phyloP scores from a whole-genome alignment of 2,329 filamentous ascomycete species.

The Pseudogymnoascus verrucosus region DNA sequence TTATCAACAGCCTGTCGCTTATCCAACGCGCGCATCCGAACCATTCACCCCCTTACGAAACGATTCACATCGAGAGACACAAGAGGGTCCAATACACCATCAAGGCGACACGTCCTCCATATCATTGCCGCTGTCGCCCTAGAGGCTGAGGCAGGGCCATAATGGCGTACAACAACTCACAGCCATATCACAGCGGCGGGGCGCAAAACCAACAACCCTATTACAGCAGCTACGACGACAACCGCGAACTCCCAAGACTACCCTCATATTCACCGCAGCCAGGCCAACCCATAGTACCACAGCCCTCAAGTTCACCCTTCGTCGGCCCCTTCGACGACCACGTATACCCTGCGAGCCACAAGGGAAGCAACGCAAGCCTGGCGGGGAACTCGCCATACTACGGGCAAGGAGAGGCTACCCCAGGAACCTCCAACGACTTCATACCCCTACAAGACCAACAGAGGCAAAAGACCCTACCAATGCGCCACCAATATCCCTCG shows the following conservation, averaged over 20 bases:
- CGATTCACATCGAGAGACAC: not conserved
- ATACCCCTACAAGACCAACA: slow-evolving; percentile 50
- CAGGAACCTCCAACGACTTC: slow-evolving; percentile 36
- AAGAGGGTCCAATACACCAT: not conserved
- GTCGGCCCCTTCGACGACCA: slow-evolving; percentile 61
- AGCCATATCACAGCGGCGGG: slow-evolving; percentile 13
- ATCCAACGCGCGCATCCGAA: not conserved
- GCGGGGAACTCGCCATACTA: slow-evolving; percentile 49
- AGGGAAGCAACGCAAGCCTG: not conserved
- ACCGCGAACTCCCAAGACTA: slow-evolving; percentile 7
- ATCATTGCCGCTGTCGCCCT: not conserved
- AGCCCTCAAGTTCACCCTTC: slow-evolving; percentile 45
- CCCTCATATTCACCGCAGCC: slow-evolving; percentile 10
- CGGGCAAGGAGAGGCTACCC: slow-evolving; percentile 34
- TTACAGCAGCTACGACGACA: slow-evolving; percentile 12
- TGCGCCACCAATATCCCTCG: slow-evolving; percentile 25
- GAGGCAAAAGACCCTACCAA: slow-evolving; percentile 25
- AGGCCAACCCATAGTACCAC: slow-evolving; percentile 22
- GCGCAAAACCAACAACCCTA: slow-evolving; percentile 15
- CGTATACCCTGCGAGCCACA: slow-evolving; percentile 43
- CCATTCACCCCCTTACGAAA: not conserved
- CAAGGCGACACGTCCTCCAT: not conserved
- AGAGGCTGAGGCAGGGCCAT: not conserved
- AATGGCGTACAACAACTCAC: slow-evolving; percentile 2
- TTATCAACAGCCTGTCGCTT: not conserved